These are phyloP conservation scores for Capsicum rhomboideum DNA, from an alignment of 257 asterid genomes.

Conservation along the genomic window DNA sequence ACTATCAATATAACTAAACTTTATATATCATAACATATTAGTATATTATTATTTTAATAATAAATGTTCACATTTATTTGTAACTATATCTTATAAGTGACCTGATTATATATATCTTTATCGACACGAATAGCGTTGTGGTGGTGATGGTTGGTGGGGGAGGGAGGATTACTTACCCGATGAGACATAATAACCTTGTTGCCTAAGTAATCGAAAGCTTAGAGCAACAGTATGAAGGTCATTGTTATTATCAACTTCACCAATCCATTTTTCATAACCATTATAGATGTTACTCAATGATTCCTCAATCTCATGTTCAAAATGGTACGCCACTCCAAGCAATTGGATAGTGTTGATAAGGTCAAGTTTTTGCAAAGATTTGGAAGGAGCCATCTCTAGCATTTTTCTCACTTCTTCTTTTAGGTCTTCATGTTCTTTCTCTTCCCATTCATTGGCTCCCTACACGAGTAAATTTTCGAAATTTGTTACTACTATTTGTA, in stretches of 20 bases:
- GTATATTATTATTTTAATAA: too few species aligned
- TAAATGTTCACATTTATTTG: too few species aligned
- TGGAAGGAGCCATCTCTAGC: not conserved
- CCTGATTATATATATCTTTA: not conserved
- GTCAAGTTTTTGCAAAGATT: not conserved
- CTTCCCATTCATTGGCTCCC: not conserved
- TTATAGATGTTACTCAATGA: not conserved
- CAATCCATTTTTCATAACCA: not conserved
- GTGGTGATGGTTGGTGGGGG: too few species aligned
- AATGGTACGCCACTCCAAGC: constrained; percentile 19
- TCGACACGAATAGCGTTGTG: too few species aligned
- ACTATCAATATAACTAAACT: too few species aligned
- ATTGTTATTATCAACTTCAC: not conserved
- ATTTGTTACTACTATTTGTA: too few species aligned
- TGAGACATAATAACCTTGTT: constrained; percentile 6
- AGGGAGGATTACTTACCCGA: not conserved
- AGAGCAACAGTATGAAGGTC: constrained; percentile 8
- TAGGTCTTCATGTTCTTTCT: not conserved
- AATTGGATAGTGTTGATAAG: constrained; percentile 8
- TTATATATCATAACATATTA: too few species aligned
- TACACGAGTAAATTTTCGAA: not conserved
- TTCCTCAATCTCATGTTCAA: constrained; percentile 3
- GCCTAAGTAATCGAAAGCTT: constrained; percentile 14
- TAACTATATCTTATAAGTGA: not conserved
- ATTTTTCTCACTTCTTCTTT: not conserved